Evolutionary conservation across 2,329 filamentous ascomycete species (phyloP).

Genomic region (Neobulgaria alba): DNA sequence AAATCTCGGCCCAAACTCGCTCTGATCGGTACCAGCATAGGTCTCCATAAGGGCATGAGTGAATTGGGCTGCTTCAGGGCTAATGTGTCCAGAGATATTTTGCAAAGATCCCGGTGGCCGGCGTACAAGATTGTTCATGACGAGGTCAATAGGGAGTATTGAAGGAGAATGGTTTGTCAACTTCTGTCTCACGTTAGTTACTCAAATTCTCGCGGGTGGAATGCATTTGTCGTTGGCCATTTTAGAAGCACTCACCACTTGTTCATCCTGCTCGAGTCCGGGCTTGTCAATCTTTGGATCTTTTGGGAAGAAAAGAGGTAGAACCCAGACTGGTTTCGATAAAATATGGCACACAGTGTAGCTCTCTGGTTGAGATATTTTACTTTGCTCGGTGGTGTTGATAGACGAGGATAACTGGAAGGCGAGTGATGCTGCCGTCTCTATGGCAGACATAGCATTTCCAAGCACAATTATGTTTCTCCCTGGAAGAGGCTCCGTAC

Average conservation of each 20-base stretch:
- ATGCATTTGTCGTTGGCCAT: constrained; percentile 8
- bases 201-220: background rate
- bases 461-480: constrained; percentile 67
- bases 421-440: constrained; percentile 66
- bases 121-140: constrained; percentile 60
- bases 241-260: too few species aligned
- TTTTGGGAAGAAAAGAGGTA: constrained; percentile 44
- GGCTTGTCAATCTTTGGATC: constrained; percentile 14
- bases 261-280: too few species aligned
- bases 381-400: constrained; percentile 40
- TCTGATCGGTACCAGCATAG: constrained; percentile 46
- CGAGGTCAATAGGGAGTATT: constrained; percentile 66
- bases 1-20: constrained; percentile 34
- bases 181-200: constrained; percentile 7
- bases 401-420: constrained; percentile 58
- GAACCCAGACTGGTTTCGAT: constrained; percentile 62
- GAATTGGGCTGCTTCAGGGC: constrained; percentile 44
- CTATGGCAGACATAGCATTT: constrained; percentile 75
- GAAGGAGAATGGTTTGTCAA: constrained; percentile 38
- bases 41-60: constrained; percentile 43
- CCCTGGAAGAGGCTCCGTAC: constrained; percentile 21
- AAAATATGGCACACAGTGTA: constrained; percentile 60
- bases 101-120: constrained; percentile 48
- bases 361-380: constrained; percentile 36
- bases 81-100: constrained; percentile 58